Evolutionary conservation across 768 basidiomycete genomes (phyloP), one percentile per base, ranked within the genome.

Genomic region (Boletellus sp.): DNA sequence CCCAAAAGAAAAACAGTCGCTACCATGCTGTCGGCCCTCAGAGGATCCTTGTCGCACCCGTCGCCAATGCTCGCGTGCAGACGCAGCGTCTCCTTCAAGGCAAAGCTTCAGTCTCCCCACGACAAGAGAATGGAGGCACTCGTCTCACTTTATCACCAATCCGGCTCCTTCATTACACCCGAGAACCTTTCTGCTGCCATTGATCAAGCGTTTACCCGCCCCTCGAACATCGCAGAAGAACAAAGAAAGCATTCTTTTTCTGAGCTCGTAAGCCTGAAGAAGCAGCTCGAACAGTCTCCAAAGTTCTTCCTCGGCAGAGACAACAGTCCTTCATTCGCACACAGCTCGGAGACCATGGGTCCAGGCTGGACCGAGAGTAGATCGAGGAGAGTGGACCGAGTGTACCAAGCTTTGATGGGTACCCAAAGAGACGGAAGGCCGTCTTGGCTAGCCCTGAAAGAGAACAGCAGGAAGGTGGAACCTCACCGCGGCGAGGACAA

Each of bases 61-160:
- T 51, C 41, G 20, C 41, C 61, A 19, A 52, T 39, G 20, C 33
- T 31, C 12, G 24, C 38, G 15, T 42, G 43, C 42, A 57, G 44
- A 42, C 65, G 65, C 36, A 24, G 41, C 17, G 35, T 50, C 13
- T 68, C 65, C 10, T 60, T 57, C 46, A 66, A 48, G 31, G 45
- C 50, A 32, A 56, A 42, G n/a, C 3, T 37, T 13, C 59, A 55
- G 43, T 55, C 59, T 5, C 46, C 55, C 16, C 52, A 57, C 43
- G 58, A 69, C 44, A 47, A 47, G 36, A 76, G 72, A 70, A 74
- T 89, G 72, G 84, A 85, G 51, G 83, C 86, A 3, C 81, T 90
- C 54, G 77, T 90, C 54, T 76, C 81, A 10, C 78, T 91, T 46
- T 91, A 90, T 72, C 88, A 92, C 72, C 80, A 88, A 70, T 70